Percentiles rank a stretch among this genome's conserved stretches.
phyloP scores from a whole-genome alignment of 192 early-diverging fungal genomes.

The Podila epigama region DNA sequence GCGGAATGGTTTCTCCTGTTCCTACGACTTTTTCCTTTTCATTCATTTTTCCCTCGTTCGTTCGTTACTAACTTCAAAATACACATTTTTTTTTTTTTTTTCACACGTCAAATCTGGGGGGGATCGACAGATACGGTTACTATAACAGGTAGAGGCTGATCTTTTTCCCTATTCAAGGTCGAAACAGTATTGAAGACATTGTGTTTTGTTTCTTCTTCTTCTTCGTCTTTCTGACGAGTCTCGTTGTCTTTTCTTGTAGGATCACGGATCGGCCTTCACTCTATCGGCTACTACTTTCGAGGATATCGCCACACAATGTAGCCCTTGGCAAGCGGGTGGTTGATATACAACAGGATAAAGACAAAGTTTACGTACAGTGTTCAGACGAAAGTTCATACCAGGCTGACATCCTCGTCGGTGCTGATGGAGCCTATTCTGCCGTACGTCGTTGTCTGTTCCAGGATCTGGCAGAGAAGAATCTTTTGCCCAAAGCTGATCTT shows the following conservation, averaged over 20 bases:
- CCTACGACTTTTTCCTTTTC: not conserved
- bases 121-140: constrained; percentile 48
- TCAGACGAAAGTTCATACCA: constrained; percentile 6
- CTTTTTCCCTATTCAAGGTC: not conserved
- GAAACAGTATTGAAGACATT: not conserved
- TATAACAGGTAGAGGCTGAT: constrained; percentile 26
- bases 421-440: constrained; percentile 34
- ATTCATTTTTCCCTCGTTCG: not conserved
- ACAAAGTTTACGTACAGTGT: constrained; percentile 19
- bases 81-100: not conserved
- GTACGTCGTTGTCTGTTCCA: constrained; percentile 25
- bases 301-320: constrained; percentile 18
- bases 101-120: constrained; percentile 1
- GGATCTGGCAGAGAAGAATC: constrained; percentile 8
- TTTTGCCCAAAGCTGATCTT: constrained; percentile 31
- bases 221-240: not conserved
- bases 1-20: too few relatives aligned
- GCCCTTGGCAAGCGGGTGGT: constrained; percentile 20
- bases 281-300: constrained; percentile 23
- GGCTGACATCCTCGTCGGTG: constrained; percentile 30
- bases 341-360: constrained; percentile 16
- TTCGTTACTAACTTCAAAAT: not conserved
- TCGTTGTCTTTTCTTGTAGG: constrained; percentile 1
- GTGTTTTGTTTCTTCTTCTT: not conserved
- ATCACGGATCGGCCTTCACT: constrained; percentile 44